Base-by-base conservation (phyloP, 2,329 filamentous ascomycete species). In the Hyphodiscus sp. region DNA sequence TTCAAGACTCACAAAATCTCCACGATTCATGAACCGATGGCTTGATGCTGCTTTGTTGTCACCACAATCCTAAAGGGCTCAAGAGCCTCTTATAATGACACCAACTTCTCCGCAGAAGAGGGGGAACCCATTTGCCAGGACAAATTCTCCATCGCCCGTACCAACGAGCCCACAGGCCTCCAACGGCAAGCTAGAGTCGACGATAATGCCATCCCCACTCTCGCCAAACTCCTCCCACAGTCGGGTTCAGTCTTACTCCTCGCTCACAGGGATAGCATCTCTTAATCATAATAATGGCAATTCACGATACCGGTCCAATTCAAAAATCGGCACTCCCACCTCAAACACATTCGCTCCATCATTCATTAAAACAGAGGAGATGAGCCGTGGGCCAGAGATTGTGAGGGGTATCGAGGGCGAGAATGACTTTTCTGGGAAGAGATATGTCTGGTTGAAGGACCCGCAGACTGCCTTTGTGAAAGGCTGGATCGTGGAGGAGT, bases 361-460 rank as follows among this genome's bases (percentile, higher is more conserved):
- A 10, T 99, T 99, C 71, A 97, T 99, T 73, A 94, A 92, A 70
- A 82, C 85, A 0, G 91, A 95, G 60, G 89, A 91, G 60, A 75
- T 88, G 70, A 79, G 83, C 61, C 71, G 75, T 38, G 74, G 71
- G 33, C 70, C 76, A 49, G 82, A 84, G 59, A 66, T 74, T 11
- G 79, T 86, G 16, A 77, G 77, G 48, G 87, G 89, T 18, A 91
- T 96, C 55, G 95, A 99, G 72, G 94, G 94, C 58, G 92, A 96
- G 68, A 97, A 96, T 69, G 94, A 99, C 76, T 97, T 99, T 70
- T 99, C 94, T 0, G 95, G 94, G 53, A 97, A 95, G 74, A 83
- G 94, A 75, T 99, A 97, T 76, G 91, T 99, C 60, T 99, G 94
- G 95, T 77, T 99, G 67, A 89, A 87, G 70, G 91, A 99, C 72